Evolutionary conservation across 192 early-diverging fungal species (phyloP), one percentile per base, ranked within the genome.

Genomic region (Podila clonocystis): DNA sequence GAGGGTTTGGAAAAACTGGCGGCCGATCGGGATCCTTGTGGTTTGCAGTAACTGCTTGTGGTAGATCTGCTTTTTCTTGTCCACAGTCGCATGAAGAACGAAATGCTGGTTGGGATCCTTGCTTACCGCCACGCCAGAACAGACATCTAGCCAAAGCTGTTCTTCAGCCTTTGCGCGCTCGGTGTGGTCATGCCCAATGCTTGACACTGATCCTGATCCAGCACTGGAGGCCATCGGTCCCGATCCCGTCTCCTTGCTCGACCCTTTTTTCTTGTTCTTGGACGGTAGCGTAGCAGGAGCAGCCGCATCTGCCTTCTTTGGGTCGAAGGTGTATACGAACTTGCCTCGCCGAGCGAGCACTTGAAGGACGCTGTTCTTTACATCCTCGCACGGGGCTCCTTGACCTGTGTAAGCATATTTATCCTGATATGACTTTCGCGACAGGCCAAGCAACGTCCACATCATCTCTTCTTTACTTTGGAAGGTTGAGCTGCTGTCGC

Each of bases 1-100:
- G n/a, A 55, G 24, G n/a, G 52, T 55, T 55, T 55, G 52, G n/a
- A 55, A 55, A 26, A 22, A n/a, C n/a, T 55, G 52, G 24, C 52
- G 52, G 24, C 52, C 24, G 52, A 55, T 26, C 20, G 8, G 24
- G 41, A 45, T 45, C 13, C 41, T 15, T 17, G 41, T 45, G 3
- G 15, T 45, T 45, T 45, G 7, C n/a, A 55, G 22, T 1, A 22
- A 9, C 11, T n/a, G 24, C 50, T 52, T 52, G 2, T 55, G 52
- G 12, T n/a, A 9, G n/a, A 1, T 9, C 9, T n/a, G 20, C 3
- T 8, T n/a, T 0, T 55, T 55, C 52, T 24, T 55, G 52, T 55
- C 52, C 24, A 55, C 7, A 17, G n/a, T 24, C 2, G 52, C 20
- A 55, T 55, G 22, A 2, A 55, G 8, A 22, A 55, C 8, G 24